Base-by-base conservation (phyloP, 768 basidiomycete species). In the Suillus subluteus region DNA sequence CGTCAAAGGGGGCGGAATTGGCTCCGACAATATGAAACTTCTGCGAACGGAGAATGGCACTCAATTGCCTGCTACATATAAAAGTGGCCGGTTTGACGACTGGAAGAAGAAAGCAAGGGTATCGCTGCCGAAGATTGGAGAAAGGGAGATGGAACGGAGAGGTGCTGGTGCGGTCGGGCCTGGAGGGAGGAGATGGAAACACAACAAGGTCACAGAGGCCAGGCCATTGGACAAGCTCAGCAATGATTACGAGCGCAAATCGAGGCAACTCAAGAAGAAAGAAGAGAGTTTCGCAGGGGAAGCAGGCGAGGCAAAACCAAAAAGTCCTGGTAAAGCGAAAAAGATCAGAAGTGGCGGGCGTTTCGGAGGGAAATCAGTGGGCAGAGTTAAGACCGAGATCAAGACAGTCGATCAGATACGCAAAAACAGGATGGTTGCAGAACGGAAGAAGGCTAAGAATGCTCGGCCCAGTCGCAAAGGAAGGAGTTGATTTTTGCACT, bases 21-120 rank as follows among this genome's bases (percentile, higher is more conserved):
- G 95, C 23, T 87, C 95, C 9, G 95, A 98, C 76, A 98, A 98
- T 76, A 84, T 97, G 72, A 98, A 98, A 79, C 84, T 99, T 70
- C 91, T 99, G 71, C 88, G 87, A 71, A 95, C 95, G 0, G 98
- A 99, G 78, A 95, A 90, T 71, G 98, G 98, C 4, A 88, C 91
- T 18, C 88, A 91, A 58, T 83, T 99, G 23, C 97, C 98, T 4
- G 95, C 95, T 4, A 90, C 90, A 12, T 99, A 95, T 79, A 90
- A 92, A 62, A 95, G 92, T 71, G 98, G 98, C 13, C 88, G 94
- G 18, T 99, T 94, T 76, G 94, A 97, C 65, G 95, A 97, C 75
- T 99, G 98, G 98, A 92, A 91, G 77, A 83, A 86, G 67, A 94
- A 92, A 78, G 88, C 83, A 62, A 88, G 86, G 46, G 79, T 87